Conservation (phyloP, 176 grass and related monocot genomes). For the Phragmites australis region DNA sequence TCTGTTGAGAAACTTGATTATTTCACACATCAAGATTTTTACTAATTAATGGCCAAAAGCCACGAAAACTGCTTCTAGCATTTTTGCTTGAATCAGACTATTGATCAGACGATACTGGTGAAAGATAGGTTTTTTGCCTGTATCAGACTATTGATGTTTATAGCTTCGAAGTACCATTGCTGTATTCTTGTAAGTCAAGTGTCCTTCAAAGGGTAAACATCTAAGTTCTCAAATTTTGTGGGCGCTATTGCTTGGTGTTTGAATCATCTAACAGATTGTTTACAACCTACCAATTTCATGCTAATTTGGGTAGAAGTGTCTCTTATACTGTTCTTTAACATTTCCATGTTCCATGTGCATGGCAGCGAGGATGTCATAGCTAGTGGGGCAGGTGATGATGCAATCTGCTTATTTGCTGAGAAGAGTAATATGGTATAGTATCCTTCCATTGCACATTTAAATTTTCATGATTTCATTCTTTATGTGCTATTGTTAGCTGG, state of each 20-base stretch:
- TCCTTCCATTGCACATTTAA: constrained; percentile 1
- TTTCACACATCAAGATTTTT: neutral
- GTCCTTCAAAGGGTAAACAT: neutral
- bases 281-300: neutral
- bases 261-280: neutral
- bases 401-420: constrained; percentile 73
- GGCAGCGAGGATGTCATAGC: constrained; percentile 79
- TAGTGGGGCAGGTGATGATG: constrained; percentile 80
- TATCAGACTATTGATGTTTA: constrained; percentile 18
- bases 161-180: constrained; percentile 1
- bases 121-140: neutral
- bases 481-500: neutral
- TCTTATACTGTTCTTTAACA: constrained; percentile 29
- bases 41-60: neutral
- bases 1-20: neutral
- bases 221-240: neutral
- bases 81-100: constrained; percentile 5
- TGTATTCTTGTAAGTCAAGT: neutral
- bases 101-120: neutral
- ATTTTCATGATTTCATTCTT: constrained; percentile 19
- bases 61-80: neutral
- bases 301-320: constrained; percentile 19
- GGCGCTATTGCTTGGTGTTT: neutral
- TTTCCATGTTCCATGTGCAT: constrained; percentile 40
- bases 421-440: constrained; percentile 58